A percentile compares a stretch with the other conserved stretches of the same genome.
phyloP scores from a whole-genome alignment of 768 basidiomycete species.

The Dioszegia aurantiaca region DNA sequence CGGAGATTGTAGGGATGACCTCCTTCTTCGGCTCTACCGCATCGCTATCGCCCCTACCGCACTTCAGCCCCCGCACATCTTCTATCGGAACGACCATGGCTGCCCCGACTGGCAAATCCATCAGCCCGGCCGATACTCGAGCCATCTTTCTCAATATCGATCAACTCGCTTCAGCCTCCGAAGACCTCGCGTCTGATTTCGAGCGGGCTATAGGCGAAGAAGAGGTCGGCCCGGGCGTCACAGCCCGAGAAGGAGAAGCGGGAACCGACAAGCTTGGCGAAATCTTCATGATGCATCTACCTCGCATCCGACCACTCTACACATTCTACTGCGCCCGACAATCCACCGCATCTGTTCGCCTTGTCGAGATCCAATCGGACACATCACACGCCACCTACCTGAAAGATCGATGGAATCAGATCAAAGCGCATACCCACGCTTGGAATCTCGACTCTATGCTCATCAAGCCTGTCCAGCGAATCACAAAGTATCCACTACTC shows the following conservation, averaged over 20 bases:
- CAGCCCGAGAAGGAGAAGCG: conserved; percentile 26
- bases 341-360: conserved; percentile 43
- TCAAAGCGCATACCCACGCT: conserved; percentile 51
- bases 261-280: conserved; percentile 46
- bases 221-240: conserved; percentile 23
- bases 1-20: background rate
- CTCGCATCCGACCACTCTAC: conserved; percentile 48
- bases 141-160: conserved; percentile 52
- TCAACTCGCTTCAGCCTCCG: conserved; percentile 44
- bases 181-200: conserved; percentile 48
- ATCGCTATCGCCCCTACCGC: conserved; percentile 10
- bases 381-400: conserved; percentile 37
- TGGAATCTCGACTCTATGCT: conserved; percentile 54
- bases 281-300: conserved; percentile 42
- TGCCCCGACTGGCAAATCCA: conserved; percentile 28
- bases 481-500: conserved; percentile 96
- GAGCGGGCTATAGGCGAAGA: conserved; percentile 45
- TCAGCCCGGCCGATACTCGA: conserved; percentile 43
- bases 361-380: conserved; percentile 45
- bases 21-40: conserved; percentile 7
- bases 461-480: conserved; percentile 96
- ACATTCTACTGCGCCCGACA: conserved; percentile 51
- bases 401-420: conserved; percentile 49
- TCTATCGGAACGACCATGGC: background rate
- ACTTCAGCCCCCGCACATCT: conserved; percentile 8